These are phyloP conservation scores for Zygotorulaspora florentina DNA, from an alignment of 805 yeast genomes.

Conservation along the genomic window DNA sequence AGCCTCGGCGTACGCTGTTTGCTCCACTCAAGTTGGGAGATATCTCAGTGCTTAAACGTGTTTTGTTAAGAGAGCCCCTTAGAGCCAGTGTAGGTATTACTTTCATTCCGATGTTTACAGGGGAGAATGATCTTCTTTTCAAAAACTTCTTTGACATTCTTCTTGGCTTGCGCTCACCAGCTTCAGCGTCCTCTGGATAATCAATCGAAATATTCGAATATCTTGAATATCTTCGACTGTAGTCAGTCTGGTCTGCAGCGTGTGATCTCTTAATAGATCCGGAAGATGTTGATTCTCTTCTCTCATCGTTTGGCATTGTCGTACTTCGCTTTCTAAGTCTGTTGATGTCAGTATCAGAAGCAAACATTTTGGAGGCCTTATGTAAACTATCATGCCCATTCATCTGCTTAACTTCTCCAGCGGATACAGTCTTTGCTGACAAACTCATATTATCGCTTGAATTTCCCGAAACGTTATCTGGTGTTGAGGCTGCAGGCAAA, in stretches of 20 bases:
- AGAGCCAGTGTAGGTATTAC: conserved; percentile 13
- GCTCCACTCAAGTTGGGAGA: conserved; percentile 3
- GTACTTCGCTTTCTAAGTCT: conserved; percentile 21
- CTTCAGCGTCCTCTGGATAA: conserved; percentile 3
- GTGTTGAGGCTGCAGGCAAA: conserved; percentile 3
- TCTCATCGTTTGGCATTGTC: conserved; percentile 19
- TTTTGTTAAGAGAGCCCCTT: conserved; percentile 15
- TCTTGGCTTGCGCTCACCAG: conserved; percentile 26
- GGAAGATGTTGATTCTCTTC: background rate
- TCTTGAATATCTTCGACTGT: conserved; percentile 5
- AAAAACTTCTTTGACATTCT: conserved; percentile 26
- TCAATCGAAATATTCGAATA: conserved; percentile 7
- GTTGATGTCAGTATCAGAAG: conserved; percentile 13
- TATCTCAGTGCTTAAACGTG: conserved; percentile 11
- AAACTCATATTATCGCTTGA: conserved; percentile 8
- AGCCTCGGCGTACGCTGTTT: background rate
- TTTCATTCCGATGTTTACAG: conserved; percentile 23
- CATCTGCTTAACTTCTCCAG: conserved; percentile 4
- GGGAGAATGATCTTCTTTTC: conserved; percentile 31
- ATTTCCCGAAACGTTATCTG: conserved; percentile 5
- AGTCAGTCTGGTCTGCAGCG: background rate
- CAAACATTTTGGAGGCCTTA: conserved; percentile 7
- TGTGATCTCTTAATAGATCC: background rate
- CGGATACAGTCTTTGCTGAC: conserved; percentile 9
- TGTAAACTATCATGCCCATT: conserved; percentile 15